Conservation (phyloP, 768 basidiomycete genomes). For the Suillus discolor region DNA sequence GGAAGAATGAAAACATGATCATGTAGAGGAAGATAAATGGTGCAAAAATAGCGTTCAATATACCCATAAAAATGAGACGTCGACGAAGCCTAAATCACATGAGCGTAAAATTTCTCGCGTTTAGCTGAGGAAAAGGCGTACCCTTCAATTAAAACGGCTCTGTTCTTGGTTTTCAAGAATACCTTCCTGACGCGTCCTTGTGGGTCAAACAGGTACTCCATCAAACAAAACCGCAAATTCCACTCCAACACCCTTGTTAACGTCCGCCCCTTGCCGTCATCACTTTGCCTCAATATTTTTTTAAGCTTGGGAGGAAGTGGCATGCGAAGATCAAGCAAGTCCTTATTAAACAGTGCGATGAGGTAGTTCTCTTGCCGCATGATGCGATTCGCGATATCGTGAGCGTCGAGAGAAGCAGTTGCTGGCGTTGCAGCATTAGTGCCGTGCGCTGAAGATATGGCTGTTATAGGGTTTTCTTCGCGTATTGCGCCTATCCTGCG, state of each 20-base stretch:
- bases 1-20: constrained; percentile 98
- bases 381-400: constrained; percentile 97
- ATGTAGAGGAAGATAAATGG: constrained; percentile 98
- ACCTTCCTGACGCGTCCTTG: constrained; percentile 88
- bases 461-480: constrained; percentile 91
- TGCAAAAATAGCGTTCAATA: constrained; percentile 92
- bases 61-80: constrained; percentile 95
- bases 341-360: constrained; percentile 97
- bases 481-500: constrained; percentile 86
- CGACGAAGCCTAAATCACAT: constrained; percentile 60
- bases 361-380: constrained; percentile 99
- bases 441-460: constrained; percentile 65
- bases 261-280: constrained; percentile 70
- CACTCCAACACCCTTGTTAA: constrained; percentile 93
- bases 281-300: constrained; percentile 47
- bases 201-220: constrained; percentile 94
- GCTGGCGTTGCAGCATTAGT: constrained; percentile 60
- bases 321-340: constrained; percentile 84
- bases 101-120: neutral
- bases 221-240: constrained; percentile 94
- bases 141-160: constrained; percentile 81
- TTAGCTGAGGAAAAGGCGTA: constrained; percentile 37
- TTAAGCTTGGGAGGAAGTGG: constrained; percentile 69
- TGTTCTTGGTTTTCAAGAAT: constrained; percentile 86
- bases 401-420: constrained; percentile 91